These are phyloP conservation scores for Hortiboletus campestris DNA, from an alignment of 768 basidiomycete genomes.

Conservation along the genomic window DNA sequence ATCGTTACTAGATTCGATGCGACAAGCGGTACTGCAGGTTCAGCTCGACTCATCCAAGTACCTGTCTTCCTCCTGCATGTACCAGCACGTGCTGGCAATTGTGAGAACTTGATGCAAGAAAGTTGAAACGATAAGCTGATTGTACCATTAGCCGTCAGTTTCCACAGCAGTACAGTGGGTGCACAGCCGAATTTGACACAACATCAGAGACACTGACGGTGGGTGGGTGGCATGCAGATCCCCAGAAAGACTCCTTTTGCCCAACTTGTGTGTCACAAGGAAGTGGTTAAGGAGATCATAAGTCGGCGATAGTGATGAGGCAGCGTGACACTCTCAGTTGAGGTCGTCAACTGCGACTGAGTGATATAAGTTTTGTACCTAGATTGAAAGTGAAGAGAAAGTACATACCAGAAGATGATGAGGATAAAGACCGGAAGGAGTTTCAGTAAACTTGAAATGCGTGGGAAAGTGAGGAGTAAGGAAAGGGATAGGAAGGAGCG, in stretches of 20 bases:
- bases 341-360: slow-evolving; percentile 23
- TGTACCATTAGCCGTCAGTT: slow-evolving; percentile 55
- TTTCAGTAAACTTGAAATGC: not conserved
- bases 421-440: not conserved
- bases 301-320: slow-evolving; percentile 3
- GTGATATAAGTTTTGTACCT: slow-evolving; percentile 12
- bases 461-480: slow-evolving; percentile 1
- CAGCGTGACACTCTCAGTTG: slow-evolving; percentile 14
- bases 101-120: slow-evolving; percentile 41
- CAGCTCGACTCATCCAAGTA: slow-evolving; percentile 57
- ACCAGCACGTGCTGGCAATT: slow-evolving; percentile 72
- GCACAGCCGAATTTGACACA: slow-evolving; percentile 4
- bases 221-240: slow-evolving; percentile 28
- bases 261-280: slow-evolving; percentile 30
- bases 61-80: slow-evolving; percentile 59
- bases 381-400: not conserved
- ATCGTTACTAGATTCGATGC: slow-evolving; percentile 55
- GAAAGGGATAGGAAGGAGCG: slow-evolving; percentile 7
- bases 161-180: slow-evolving; percentile 67
- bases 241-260: slow-evolving; percentile 35
- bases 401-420: not conserved
- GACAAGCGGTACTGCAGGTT: slow-evolving; percentile 67
- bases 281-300: slow-evolving; percentile 3
- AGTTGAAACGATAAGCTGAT: slow-evolving; percentile 21
- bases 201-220: slow-evolving; percentile 14